phyloP scores from a whole-genome alignment of 768 basidiomycete species.

The Gloeostereum incarnatum region DNA sequence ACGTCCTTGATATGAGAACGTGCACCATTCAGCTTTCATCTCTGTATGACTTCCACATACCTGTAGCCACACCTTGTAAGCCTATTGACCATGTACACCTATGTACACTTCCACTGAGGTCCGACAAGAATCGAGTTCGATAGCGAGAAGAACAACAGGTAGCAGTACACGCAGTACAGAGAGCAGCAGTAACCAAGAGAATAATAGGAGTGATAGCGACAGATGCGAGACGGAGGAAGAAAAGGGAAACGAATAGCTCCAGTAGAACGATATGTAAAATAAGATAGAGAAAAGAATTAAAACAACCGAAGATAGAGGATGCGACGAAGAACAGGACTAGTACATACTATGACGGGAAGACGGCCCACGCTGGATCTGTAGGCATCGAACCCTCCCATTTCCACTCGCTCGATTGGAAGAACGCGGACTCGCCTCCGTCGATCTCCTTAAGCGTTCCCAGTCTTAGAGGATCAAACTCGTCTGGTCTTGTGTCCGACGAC shows the following conservation, averaged over 20 bases:
- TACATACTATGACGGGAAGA: conserved; percentile 43
- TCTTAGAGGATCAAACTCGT: conserved; percentile 40
- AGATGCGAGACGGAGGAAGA: conserved; percentile 23
- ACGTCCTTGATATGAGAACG: no score
- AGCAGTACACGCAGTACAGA: conserved; percentile 40
- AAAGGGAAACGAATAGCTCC: conserved; percentile 28
- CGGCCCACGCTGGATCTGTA: conserved; percentile 66
- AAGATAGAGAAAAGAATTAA: conserved; percentile 23
- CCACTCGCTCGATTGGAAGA: conserved; percentile 53
- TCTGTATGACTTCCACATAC: no score
- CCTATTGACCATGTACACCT: no score
- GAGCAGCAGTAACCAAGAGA: conserved; percentile 23
- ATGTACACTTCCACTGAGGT: conserved; percentile 2
- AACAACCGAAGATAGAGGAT: conserved; percentile 18
- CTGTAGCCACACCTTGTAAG: no score
- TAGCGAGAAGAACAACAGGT: conserved; percentile 55
- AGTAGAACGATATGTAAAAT: conserved; percentile 14
- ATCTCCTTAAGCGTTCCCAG: conserved; percentile 60
- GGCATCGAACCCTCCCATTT: conserved; percentile 70
- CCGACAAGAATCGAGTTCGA: conserved; percentile 35
- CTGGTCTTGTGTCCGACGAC: conserved; percentile 12
- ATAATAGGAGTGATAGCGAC: conserved; percentile 14
- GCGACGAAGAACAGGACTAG: conserved; percentile 1
- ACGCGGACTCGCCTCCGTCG: conserved; percentile 67
- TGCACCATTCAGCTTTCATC: no score